Base-by-base conservation (phyloP, 306 rosid genomes). In the Dalbergia cochinchinensis region DNA sequence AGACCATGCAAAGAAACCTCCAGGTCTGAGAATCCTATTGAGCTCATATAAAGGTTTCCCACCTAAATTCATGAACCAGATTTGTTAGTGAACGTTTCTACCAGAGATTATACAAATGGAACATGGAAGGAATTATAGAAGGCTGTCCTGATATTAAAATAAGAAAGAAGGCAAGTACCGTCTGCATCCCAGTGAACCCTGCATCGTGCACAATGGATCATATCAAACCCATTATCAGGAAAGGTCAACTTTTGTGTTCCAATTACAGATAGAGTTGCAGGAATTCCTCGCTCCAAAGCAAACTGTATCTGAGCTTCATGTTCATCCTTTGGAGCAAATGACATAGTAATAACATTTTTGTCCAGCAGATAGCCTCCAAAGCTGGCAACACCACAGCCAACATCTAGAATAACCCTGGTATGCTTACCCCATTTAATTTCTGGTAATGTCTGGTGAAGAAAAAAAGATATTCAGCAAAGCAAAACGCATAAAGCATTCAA, bases 281-380 rank as follows among this genome's bases (percentile, higher is more conserved):
- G 99, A 84, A 95, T 93, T 77, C 99, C 99, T 64, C 99, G 89
- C 78, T 95, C 99, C n/a, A 95, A 76, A 76, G 99, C 99, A 84
- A 95, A 95, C 65, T 95, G 99, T 82, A 95, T 93, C 90, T 95
- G 99, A 73, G 99, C 99, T 84, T 95, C 99, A 61, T 95, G 99
- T 82, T 95, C 99, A 79, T 95, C 99, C 84, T 95, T 95, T 0
- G 99, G 99, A 33, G 98, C 99, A 82, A 95, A 89, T 33, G 99
- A 95, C 99, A 95, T 87, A 70, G 99, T 85, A 45, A 95, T 90
- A 58, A 89, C 98, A 77, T 93, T 87, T 73, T 69, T 93, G 65
- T 95, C 97, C 58, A 93, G 83, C 80, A 95, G 84, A 89, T 87
- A 80, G 50, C 97, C 99, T 65, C 98, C 99, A 74, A 95, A 95